Conservation (phyloP, 2,329 filamentous ascomycete genomes). For the Monascus ruber region DNA sequence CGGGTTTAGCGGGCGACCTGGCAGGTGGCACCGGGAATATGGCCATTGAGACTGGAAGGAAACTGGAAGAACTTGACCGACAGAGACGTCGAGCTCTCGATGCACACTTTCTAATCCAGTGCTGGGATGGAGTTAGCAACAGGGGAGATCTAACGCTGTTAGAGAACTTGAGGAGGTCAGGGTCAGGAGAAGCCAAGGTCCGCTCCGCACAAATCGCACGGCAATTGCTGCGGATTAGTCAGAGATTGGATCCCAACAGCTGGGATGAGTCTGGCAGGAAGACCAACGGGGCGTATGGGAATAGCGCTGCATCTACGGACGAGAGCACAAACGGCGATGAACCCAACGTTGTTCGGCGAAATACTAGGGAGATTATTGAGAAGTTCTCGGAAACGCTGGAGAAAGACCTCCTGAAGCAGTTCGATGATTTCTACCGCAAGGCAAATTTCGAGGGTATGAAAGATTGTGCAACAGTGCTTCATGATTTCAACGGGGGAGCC, state of each 20-base stretch:
- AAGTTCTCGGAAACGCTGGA: conserved; percentile 94
- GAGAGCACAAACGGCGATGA: conserved; percentile 41
- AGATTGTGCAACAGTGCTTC: conserved; percentile 84
- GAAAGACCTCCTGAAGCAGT: conserved; percentile 88
- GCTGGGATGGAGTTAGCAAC: conserved; percentile 92
- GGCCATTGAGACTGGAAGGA: conserved; percentile 88
- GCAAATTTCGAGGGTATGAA: conserved; percentile 98
- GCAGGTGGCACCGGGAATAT: conserved; percentile 60
- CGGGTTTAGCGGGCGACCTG: conserved; percentile 25
- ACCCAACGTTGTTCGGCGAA: conserved; percentile 32
- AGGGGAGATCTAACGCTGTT: conserved; percentile 75
- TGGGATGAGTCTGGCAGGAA: conserved; percentile 45
- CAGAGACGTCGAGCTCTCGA: conserved; percentile 84
- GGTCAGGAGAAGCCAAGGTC: conserved; percentile 82
- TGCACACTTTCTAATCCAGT: conserved; percentile 89
- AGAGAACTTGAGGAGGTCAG: conserved; percentile 76
- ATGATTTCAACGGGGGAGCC: conserved; percentile 91
- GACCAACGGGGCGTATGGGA: conserved; percentile 40
- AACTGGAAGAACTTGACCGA: conserved; percentile 84
- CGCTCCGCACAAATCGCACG: conserved; percentile 87
- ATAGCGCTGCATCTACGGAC: conserved; percentile 20
- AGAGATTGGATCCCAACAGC: conserved; percentile 68
- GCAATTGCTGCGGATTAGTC: conserved; percentile 87
- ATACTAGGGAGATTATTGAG: conserved; percentile 83
- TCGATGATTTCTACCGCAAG: conserved; percentile 90